Evolutionary conservation across 192 early-diverging fungal genomes (phyloP).

Genomic region (Gryganskiella cystojenkinii): DNA sequence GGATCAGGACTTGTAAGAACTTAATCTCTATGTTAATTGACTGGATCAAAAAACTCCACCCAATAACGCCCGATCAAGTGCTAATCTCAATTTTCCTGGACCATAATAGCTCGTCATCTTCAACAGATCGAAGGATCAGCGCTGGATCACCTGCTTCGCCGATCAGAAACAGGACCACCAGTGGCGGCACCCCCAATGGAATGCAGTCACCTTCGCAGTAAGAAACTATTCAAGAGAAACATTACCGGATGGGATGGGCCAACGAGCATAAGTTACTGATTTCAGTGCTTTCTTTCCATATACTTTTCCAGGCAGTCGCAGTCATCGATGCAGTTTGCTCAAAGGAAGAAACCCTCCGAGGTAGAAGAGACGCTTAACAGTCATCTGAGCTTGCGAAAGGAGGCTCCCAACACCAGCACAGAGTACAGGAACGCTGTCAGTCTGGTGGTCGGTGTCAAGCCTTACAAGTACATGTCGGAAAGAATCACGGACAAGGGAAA

Average conservation of each 20-base stretch:
- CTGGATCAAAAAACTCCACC: background rate
- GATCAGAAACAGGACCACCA: slow-evolving; percentile 9
- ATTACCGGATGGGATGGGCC: too few relatives aligned
- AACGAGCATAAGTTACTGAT: too few relatives aligned
- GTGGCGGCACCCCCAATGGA: background rate
- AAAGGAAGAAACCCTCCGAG: slow-evolving; percentile 35
- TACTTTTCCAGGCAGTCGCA: slow-evolving; percentile 4
- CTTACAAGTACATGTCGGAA: slow-evolving; percentile 86
- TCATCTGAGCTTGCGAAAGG: slow-evolving; percentile 57
- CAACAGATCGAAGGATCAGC: background rate
- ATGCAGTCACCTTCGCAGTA: slow-evolving; percentile 6
- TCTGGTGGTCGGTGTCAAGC: slow-evolving; percentile 44
- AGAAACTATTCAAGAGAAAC: too few relatives aligned
- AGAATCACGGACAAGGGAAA: slow-evolving; percentile 69
- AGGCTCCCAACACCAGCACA: background rate
- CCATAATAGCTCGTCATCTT: background rate
- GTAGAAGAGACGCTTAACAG: slow-evolving; percentile 67
- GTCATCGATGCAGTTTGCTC: slow-evolving; percentile 41
- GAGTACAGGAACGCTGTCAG: slow-evolving; percentile 53
- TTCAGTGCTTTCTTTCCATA: background rate
- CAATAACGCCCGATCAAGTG: too few relatives aligned
- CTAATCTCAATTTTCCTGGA: background rate
- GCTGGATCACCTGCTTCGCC: slow-evolving; percentile 6
- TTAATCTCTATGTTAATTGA: slow-evolving; percentile 13
- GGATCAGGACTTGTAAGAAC: slow-evolving; percentile 4